A percentile compares a stretch with the other conserved stretches of the same genome.
Conservation (phyloP, 371 early-diverging fungal species). For the Lichtheimia ramosa region DNA sequence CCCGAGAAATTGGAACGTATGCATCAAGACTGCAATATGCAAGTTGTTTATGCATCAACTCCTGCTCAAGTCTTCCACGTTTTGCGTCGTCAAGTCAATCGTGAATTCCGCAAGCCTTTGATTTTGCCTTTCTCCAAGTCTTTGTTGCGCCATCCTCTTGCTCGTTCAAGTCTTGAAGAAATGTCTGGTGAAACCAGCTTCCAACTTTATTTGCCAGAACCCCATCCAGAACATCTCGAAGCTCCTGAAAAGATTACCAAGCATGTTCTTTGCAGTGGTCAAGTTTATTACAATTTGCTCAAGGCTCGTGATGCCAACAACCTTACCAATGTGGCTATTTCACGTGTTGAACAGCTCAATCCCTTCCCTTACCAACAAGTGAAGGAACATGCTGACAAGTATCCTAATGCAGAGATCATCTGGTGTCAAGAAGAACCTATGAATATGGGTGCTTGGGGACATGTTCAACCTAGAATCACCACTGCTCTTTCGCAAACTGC, state of each 20-base stretch:
- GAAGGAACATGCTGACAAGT: constrained; percentile 83
- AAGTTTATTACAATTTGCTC: constrained; percentile 92
- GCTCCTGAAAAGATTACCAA: constrained; percentile 81
- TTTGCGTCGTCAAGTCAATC: constrained; percentile 92
- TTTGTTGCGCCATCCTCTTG: constrained; percentile 92
- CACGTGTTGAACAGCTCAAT: constrained; percentile 91
- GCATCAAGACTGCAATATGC: constrained; percentile 97
- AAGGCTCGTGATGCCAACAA: constrained; percentile 88
- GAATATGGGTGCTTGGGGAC: constrained; percentile 92
- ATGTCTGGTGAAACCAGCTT: constrained; percentile 83
- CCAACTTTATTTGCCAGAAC: constrained; percentile 91
- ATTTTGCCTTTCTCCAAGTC: constrained; percentile 90
- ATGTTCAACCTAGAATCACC: constrained; percentile 85
- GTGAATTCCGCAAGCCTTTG: constrained; percentile 97
- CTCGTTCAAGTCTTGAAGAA: constrained; percentile 80
- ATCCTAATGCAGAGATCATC: constrained; percentile 85
- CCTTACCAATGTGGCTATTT: constrained; percentile 83
- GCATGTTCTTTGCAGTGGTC: constrained; percentile 92
- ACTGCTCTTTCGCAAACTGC: constrained; percentile 77
- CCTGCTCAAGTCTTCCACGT: constrained; percentile 97
- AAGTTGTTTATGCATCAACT: constrained; percentile 93
- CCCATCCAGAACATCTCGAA: constrained; percentile 75
- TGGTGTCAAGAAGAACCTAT: constrained; percentile 97
- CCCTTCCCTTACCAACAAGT: constrained; percentile 96
- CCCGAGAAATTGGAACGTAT: constrained; percentile 83